These are phyloP conservation scores for Byssothecium circinans DNA, from an alignment of 2,329 filamentous ascomycete species.

Conservation along the genomic window DNA sequence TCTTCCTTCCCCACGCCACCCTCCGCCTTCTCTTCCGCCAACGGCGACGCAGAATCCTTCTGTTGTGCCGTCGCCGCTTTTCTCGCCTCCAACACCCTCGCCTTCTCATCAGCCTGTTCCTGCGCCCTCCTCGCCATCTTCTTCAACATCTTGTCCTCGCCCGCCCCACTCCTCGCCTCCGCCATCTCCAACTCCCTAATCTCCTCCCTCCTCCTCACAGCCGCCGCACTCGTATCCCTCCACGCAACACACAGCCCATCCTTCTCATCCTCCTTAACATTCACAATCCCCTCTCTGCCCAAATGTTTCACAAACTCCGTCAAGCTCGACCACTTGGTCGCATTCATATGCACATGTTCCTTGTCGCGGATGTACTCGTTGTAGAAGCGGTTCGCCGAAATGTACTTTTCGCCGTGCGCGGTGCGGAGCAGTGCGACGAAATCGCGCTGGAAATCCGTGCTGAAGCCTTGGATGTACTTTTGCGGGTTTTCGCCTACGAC, in stretches of 20 bases:
- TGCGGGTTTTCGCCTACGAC: slow-evolving; percentile 84
- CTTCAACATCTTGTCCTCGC: slow-evolving; percentile 78
- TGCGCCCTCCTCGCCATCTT: slow-evolving; percentile 81
- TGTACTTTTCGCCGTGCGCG: slow-evolving; percentile 84
- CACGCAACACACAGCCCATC: slow-evolving; percentile 86
- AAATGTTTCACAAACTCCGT: slow-evolving; percentile 89
- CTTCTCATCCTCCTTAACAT: slow-evolving; percentile 80
- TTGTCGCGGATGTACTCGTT: slow-evolving; percentile 80
- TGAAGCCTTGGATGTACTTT: slow-evolving; percentile 81
- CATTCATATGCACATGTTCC: slow-evolving; percentile 86
- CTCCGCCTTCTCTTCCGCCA: slow-evolving; percentile 48
- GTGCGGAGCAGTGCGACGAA: slow-evolving; percentile 78
- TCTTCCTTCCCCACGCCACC: slow-evolving; percentile 40
- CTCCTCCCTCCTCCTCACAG: slow-evolving; percentile 76
- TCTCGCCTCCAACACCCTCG: slow-evolving; percentile 38
- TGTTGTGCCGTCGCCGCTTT: slow-evolving; percentile 47
- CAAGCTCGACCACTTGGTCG: slow-evolving; percentile 83
- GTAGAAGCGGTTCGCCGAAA: slow-evolving; percentile 91
- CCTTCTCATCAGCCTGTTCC: slow-evolving; percentile 52
- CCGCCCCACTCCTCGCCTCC: slow-evolving; percentile 87
- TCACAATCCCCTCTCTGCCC: slow-evolving; percentile 81
- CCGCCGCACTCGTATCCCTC: slow-evolving; percentile 90
- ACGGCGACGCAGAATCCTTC: slow-evolving; percentile 42
- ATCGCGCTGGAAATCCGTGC: slow-evolving; percentile 76
- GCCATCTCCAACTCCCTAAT: slow-evolving; percentile 80